phyloP scores from a whole-genome alignment of 805 yeast genomes.

The Schizosaccharomyces cryophilus region DNA sequence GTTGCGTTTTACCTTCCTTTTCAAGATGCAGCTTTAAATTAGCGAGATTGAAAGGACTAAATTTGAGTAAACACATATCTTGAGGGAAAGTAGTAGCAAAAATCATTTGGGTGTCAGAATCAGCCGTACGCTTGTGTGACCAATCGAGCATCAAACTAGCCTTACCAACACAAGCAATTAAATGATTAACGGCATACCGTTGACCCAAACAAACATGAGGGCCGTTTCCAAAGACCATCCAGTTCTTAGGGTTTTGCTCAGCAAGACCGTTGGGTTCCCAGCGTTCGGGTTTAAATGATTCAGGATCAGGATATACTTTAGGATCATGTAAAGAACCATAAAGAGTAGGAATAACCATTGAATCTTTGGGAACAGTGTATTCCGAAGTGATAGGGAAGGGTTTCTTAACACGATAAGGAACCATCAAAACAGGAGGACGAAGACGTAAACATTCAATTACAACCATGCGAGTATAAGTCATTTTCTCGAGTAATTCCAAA shows the following conservation, averaged over 20 bases:
- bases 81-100: conserved; percentile 96
- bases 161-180: conserved; percentile 78
- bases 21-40: background rate
- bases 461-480: conserved; percentile 74
- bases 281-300: conserved; percentile 83
- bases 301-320: conserved; percentile 86
- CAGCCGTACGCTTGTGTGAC: conserved; percentile 56
- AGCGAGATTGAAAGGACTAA: conserved; percentile 15
- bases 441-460: conserved; percentile 80
- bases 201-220: conserved; percentile 93
- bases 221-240: conserved; percentile 94
- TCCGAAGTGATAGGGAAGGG: conserved; percentile 57
- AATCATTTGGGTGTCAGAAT: conserved; percentile 78
- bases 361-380: conserved; percentile 86
- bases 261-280: conserved; percentile 53
- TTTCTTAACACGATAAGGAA: conserved; percentile 81
- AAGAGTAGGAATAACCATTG: conserved; percentile 87
- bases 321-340: conserved; percentile 96
- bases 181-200: conserved; percentile 72
- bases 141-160: conserved; percentile 61
- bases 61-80: conserved; percentile 69
- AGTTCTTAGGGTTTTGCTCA: conserved; percentile 41
- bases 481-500: conserved; percentile 54
- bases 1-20: background rate
- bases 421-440: conserved; percentile 96